Conservation (phyloP, 2,329 filamentous ascomycete genomes). For the Fusarium newnesense region DNA sequence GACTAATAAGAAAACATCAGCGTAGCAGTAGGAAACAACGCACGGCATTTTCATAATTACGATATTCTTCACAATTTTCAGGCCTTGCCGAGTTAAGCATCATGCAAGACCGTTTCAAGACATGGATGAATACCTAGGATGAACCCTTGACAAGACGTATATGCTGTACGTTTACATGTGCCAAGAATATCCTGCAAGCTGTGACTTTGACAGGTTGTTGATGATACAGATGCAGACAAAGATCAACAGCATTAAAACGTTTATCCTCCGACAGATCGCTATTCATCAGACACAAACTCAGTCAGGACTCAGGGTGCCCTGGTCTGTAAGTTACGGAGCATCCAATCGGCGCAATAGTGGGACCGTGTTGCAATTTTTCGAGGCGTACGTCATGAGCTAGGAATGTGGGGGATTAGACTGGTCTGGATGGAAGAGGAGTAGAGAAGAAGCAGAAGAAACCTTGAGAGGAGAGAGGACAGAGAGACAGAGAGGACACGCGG, state of each 20-base stretch:
- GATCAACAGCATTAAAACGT: conserved; percentile 7
- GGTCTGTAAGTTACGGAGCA: background rate
- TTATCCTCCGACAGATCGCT: background rate
- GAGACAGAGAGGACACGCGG: conserved; percentile 21
- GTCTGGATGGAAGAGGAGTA: conserved; percentile 25
- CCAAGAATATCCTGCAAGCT: conserved; percentile 22
- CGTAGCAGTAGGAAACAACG: background rate
- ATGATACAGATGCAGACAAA: conserved; percentile 10
- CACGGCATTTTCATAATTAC: conserved; percentile 10
- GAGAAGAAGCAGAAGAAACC: conserved; percentile 1
- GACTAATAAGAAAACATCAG: conserved; percentile 6
- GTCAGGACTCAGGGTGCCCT: background rate
- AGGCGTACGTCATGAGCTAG: conserved; percentile 29
- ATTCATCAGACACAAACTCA: background rate
- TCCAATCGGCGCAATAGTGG: conserved; percentile 32
- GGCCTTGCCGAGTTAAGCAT: conserved; percentile 23
- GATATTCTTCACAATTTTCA: conserved; percentile 12
- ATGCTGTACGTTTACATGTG: conserved; percentile 15
- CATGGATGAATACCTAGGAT: background rate
- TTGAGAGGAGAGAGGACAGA: conserved; percentile 6
- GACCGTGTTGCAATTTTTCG: conserved; percentile 13
- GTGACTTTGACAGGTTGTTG: conserved; percentile 1
- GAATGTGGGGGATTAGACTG: conserved; percentile 32
- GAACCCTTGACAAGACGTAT: background rate
- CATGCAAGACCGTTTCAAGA: conserved; percentile 30